Evolutionary conservation across 192 early-diverging fungal species (phyloP).

Genomic region (Coemansia sp.): DNA sequence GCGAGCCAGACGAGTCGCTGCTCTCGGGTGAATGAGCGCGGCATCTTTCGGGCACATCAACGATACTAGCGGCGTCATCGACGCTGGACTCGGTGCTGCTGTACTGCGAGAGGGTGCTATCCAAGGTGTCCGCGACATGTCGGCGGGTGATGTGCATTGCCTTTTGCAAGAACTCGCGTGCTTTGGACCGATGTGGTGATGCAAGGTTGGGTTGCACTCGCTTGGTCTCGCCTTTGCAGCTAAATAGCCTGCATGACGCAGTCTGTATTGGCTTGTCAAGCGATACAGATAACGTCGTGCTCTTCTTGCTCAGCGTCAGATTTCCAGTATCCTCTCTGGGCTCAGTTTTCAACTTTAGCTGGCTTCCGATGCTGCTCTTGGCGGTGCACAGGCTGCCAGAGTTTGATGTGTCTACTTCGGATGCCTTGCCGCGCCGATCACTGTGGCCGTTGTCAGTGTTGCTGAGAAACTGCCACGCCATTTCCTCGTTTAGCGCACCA

Average conservation of each 20-base stretch:
- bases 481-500: conserved; percentile 13
- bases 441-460: neutral
- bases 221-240: neutral
- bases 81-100: conserved; percentile 6
- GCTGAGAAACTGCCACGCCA: conserved; percentile 40
- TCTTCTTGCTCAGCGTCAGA: neutral
- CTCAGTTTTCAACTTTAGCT: neutral
- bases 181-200: conserved; percentile 5
- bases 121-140: neutral
- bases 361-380: neutral
- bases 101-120: neutral
- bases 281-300: neutral
- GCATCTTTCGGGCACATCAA: conserved; percentile 3
- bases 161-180: conserved; percentile 24
- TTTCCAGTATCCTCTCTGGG: neutral
- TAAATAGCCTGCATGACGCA: too few species aligned
- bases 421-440: neutral
- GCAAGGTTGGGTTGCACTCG: neutral
- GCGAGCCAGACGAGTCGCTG: neutral
- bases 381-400: neutral
- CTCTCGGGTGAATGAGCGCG: conserved; percentile 6
- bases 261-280: neutral
- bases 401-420: neutral
- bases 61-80: too few species aligned
- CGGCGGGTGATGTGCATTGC: conserved; percentile 15